phyloP scores from a whole-genome alignment of 129 eudicot genomes.

The Chrysanthemum seticuspe region DNA sequence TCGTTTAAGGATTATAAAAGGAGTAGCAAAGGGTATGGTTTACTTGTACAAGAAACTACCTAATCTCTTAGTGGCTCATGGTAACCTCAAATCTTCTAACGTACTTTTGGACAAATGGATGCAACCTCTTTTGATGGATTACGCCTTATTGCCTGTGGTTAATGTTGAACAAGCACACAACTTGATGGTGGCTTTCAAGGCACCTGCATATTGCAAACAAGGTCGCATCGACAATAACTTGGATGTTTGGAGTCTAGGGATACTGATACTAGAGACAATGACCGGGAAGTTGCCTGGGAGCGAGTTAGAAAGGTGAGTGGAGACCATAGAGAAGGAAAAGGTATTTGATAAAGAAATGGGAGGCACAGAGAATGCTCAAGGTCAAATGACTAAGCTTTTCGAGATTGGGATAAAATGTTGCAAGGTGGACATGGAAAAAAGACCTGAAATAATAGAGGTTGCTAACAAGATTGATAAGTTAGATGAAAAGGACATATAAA shows the following conservation, averaged over 20 bases:
- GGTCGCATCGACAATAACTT: constrained; percentile 42
- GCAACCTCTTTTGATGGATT: constrained; percentile 53
- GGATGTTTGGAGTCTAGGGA: constrained; percentile 64
- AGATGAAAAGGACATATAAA: too few species aligned
- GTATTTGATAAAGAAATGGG: constrained; percentile 64
- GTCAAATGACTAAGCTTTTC: constrained; percentile 49
- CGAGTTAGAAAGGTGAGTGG: constrained; percentile 53
- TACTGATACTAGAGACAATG: constrained; percentile 53
- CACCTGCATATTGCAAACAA: constrained; percentile 52
- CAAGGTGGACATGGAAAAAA: constrained; percentile 3
- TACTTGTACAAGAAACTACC: constrained; percentile 56
- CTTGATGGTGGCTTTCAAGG: constrained; percentile 57
- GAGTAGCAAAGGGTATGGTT: constrained; percentile 52
- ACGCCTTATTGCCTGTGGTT: constrained; percentile 45
- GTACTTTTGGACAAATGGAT: constrained; percentile 39
- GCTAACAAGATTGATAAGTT: too few species aligned
- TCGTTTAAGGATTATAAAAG: constrained; percentile 55
- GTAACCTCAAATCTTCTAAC: constrained; percentile 71
- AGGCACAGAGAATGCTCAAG: constrained; percentile 32
- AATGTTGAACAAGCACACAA: constrained; percentile 55
- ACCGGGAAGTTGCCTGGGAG: constrained; percentile 61
- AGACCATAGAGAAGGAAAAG: constrained; percentile 49
- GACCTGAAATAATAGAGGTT: too few species aligned
- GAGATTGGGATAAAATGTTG: constrained; percentile 60
- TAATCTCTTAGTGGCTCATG: constrained; percentile 48